Percentiles rank a stretch among this genome's conserved stretches.
phyloP scores from a whole-genome alignment of 208 protist genomes.

The Acanthamoeba culbertsoni region DNA sequence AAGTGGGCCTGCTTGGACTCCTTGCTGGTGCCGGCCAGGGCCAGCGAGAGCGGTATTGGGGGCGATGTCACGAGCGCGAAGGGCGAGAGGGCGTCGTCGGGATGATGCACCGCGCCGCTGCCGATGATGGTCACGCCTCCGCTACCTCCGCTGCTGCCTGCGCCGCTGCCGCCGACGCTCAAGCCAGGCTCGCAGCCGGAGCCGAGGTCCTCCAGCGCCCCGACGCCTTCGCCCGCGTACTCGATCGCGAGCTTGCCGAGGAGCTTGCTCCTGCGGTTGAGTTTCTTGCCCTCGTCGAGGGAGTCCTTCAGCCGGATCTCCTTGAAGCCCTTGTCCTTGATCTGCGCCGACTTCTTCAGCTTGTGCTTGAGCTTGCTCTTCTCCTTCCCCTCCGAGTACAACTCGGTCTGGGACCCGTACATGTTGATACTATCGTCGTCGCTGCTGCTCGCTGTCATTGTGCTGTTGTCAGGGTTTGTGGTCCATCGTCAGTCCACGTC shows the following conservation, averaged over 20 bases:
- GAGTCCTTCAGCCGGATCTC: not conserved
- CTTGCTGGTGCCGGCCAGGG: not conserved
- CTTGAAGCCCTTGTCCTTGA: slow-evolving; percentile 32
- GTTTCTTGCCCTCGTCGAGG: not conserved
- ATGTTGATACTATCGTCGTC: slow-evolving; percentile 35
- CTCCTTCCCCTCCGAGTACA: not conserved
- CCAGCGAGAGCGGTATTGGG: not conserved
- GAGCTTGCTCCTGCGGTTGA: slow-evolving; percentile 48
- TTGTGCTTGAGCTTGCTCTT: not conserved
- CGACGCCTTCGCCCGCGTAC: not conserved
- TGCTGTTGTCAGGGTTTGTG: not conserved
- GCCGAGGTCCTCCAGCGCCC: too few relatives aligned
- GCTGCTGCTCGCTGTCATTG: not conserved
- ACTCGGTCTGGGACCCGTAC: not conserved
- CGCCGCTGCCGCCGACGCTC: too few relatives aligned
- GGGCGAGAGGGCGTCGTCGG: not conserved
- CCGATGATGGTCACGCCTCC: too few relatives aligned
- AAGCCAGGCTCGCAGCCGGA: too few relatives aligned
- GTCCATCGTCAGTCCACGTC: not conserved
- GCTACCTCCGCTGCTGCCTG: too few relatives aligned
- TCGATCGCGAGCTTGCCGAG: slow-evolving; percentile 25
- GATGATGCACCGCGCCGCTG: not conserved
- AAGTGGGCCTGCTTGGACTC: slow-evolving; percentile 22
- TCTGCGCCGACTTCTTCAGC: not conserved
- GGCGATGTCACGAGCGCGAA: not conserved